Evolutionary conservation across 2,329 filamentous ascomycete genomes (phyloP).

Genomic region (Laburnicola sp.): DNA sequence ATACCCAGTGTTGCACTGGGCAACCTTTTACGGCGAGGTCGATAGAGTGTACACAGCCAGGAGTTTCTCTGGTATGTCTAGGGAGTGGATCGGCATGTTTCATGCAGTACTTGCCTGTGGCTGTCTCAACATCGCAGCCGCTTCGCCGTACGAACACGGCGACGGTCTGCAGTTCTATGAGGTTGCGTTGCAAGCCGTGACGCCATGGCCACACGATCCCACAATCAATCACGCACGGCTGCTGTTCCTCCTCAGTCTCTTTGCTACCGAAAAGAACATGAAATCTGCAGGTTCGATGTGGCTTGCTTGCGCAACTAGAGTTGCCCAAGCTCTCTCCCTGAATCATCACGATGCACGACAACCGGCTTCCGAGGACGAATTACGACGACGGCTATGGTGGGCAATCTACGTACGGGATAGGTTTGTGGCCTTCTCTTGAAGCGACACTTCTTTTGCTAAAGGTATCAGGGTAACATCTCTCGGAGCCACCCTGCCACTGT

Average conservation of each 20-base stretch:
- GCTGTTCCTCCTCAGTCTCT: conserved; percentile 74
- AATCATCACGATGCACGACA: conserved; percentile 74
- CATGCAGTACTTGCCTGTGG: conserved; percentile 84
- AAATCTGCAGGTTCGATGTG: conserved; percentile 85
- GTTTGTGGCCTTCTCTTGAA: conserved; percentile 45
- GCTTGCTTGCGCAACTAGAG: conserved; percentile 77
- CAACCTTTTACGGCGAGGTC: conserved; percentile 74
- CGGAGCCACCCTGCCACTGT: conserved; percentile 76
- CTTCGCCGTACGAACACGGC: conserved; percentile 56
- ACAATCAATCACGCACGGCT: conserved; percentile 76
- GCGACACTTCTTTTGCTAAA: conserved; percentile 26
- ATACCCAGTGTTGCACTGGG: conserved; percentile 87
- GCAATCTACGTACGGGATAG: conserved; percentile 87
- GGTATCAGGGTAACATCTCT: conserved; percentile 69
- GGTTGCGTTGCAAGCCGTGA: conserved; percentile 67
- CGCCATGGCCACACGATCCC: conserved; percentile 80
- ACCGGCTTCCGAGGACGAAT: conserved; percentile 77
- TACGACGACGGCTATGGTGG: conserved; percentile 91
- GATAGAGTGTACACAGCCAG: conserved; percentile 73
- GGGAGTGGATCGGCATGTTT: conserved; percentile 77
- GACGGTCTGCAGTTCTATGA: conserved; percentile 71
- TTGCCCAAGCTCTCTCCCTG: conserved; percentile 81
- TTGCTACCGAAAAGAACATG: conserved; percentile 81
- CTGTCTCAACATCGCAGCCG: conserved; percentile 68
- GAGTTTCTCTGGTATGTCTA: conserved; percentile 62